Evolutionary conservation across 2,329 filamentous ascomycete genomes (phyloP), one percentile per base, ranked within the genome.

Genomic region (Stachybotrys chlorohalonatus): DNA sequence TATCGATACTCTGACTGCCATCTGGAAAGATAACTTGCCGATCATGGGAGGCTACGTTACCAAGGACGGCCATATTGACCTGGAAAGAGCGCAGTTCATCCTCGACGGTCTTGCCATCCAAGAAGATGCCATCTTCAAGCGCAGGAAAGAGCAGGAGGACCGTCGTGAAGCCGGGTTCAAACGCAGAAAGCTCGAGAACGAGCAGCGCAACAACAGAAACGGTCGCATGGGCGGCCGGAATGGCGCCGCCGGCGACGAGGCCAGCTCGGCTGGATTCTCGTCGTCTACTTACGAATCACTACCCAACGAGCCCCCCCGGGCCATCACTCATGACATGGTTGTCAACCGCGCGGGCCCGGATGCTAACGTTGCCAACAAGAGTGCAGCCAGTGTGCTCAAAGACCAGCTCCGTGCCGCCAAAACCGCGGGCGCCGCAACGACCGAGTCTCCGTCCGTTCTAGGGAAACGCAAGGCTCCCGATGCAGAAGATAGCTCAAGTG

Each of bases 1-100:
- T 51, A 99, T 99, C 66, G 93, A 99, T 67, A 95, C 92, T 1
- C 78, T 99, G 54, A 95, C 92, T 60, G 87, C 90, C n/a, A 94
- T 99, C 54, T 99, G 95, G 94, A 87, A 90, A 66, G 91, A 96
- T 62, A 95, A 95, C 59, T 77, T 97, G 17, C 87, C 91, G 5
- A 70, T 81, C 46, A 96, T 99, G 91, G 92, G 91, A 49, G 94
- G 94, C 11, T 99, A 96, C 69, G 81, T 99, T 52, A 99, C 94
- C 48, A 93, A 95, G 67, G 93, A 99, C 72, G 94, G 94, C 2
- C 86, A 89, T 62, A 91, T 97, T 57, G 88, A 97, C 67, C 81
- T 99, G 55, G 83, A 85, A 56, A 83, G 89, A 63, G 92, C 91
- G 9, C 94, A 99, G 67, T 79, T 87, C 62, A 97, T 99, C 64